These are phyloP conservation scores for Taxawa tesnikishii DNA, from an alignment of 2,329 filamentous ascomycete species.

Conservation along the genomic window DNA sequence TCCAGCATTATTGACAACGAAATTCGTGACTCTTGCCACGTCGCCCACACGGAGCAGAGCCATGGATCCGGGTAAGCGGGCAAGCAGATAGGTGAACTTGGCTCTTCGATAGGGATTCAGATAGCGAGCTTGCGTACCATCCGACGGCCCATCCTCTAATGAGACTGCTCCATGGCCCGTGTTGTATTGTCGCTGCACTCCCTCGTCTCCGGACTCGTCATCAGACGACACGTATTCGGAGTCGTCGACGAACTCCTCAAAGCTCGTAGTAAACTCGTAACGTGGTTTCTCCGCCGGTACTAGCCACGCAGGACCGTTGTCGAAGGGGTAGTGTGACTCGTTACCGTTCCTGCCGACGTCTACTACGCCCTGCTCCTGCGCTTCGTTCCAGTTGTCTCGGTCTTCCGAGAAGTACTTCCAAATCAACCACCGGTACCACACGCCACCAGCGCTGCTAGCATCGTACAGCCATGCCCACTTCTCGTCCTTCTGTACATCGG, in stretches of 20 bases:
- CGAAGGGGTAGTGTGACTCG: slow-evolving; percentile 48
- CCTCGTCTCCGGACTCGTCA: slow-evolving; percentile 59
- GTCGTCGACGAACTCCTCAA: slow-evolving; percentile 74
- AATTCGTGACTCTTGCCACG: slow-evolving; percentile 72
- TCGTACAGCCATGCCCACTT: slow-evolving; percentile 95
- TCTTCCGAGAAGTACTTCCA: slow-evolving; percentile 48
- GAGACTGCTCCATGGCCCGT: slow-evolving; percentile 26
- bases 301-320: slow-evolving; percentile 66
- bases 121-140: slow-evolving; percentile 43
- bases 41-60: slow-evolving; percentile 70
- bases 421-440: slow-evolving; percentile 87
- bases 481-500: slow-evolving; percentile 73
- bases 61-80: slow-evolving; percentile 64
- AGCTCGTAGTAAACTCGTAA: slow-evolving; percentile 65
- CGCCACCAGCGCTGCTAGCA: slow-evolving; percentile 60
- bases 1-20: slow-evolving; percentile 79
- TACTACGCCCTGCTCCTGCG: background rate
- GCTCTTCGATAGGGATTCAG: slow-evolving; percentile 75
- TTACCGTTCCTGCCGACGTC: slow-evolving; percentile 24
- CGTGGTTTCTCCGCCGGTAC: slow-evolving; percentile 59
- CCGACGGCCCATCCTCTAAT: slow-evolving; percentile 13
- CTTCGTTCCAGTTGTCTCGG: background rate
- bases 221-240: slow-evolving; percentile 79
- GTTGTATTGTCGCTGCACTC: slow-evolving; percentile 29
- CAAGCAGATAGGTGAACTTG: slow-evolving; percentile 72